These are phyloP conservation scores for Thecaphora thlaspeos DNA, from an alignment of 1,284 basidiomycete species.

Conservation along the genomic window DNA sequence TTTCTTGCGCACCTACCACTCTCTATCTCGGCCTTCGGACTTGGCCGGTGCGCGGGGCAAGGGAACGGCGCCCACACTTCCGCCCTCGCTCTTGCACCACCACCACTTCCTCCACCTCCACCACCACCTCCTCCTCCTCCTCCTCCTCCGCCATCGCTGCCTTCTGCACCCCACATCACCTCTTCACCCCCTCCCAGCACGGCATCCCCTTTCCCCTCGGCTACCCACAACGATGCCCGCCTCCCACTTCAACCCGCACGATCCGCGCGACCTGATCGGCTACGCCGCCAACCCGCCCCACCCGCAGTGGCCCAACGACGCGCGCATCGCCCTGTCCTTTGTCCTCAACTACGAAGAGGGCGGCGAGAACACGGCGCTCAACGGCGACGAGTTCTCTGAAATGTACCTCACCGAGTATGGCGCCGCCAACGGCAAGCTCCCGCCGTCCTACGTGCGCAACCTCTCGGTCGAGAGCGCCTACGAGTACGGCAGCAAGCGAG, in stretches of 20 bases:
- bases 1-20: too few species aligned
- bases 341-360: conserved; percentile 60
- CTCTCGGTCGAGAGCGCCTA: conserved; percentile 58
- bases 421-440: conserved; percentile 32
- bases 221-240: too few species aligned
- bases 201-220: too few species aligned
- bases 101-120: too few species aligned
- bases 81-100: too few species aligned
- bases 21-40: too few species aligned
- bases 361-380: conserved; percentile 55
- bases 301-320: conserved; percentile 58
- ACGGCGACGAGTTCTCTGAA: conserved; percentile 53
- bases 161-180: too few species aligned
- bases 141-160: too few species aligned
- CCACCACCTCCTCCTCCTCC: too few species aligned
- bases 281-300: conserved; percentile 58
- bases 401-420: conserved; percentile 56
- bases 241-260: conserved; percentile 38
- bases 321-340: conserved; percentile 58
- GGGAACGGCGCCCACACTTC: too few species aligned
- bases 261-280: conserved; percentile 49
- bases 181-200: too few species aligned
- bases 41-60: too few species aligned
- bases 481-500: conserved; percentile 59
- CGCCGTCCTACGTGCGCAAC: conserved; percentile 44